phyloP scores from a whole-genome alignment of 108 stramenopile genomes.

The Fragilariopsis cylindrus region DNA sequence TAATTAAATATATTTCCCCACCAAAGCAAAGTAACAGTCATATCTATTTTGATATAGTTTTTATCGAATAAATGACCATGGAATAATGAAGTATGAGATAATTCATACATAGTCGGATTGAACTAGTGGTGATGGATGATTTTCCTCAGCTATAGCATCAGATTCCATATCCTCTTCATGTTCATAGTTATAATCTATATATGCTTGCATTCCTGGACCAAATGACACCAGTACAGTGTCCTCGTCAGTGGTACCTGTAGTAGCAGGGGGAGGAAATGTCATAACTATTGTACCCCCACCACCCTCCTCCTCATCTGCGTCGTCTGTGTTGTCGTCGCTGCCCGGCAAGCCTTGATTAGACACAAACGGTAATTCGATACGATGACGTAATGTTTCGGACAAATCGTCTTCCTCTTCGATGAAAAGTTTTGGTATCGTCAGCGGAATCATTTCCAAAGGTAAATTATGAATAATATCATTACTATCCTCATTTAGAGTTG shows the following conservation, averaged over 20 bases:
- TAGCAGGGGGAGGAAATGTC: constrained; percentile 41
- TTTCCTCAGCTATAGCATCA: background rate
- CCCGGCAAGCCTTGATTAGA: constrained; percentile 45
- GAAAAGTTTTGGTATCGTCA: constrained; percentile 1
- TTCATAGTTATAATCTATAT: constrained; percentile 33
- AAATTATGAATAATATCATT: background rate
- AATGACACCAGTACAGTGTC: constrained; percentile 38
- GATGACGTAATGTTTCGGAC: constrained; percentile 39
- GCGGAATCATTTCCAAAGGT: background rate
- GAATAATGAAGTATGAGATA: too few species aligned
- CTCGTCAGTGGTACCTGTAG: background rate
- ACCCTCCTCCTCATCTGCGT: constrained; percentile 33
- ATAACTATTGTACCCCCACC: constrained; percentile 39
- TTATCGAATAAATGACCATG: too few species aligned
- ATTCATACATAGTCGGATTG: constrained; percentile 1
- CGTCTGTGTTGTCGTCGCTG: constrained; percentile 30
- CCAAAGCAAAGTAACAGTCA: background rate
- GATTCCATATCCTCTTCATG: background rate
- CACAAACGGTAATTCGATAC: constrained; percentile 35
- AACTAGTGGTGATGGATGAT: background rate
- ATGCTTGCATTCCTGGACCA: constrained; percentile 41
- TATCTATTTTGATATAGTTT: too few species aligned
- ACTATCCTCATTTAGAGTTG: background rate
- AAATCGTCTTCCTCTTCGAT: constrained; percentile 40
- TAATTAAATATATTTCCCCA: background rate